phyloP scores from a whole-genome alignment of 2,329 filamentous ascomycete species.

The Ascochyta rabiei region DNA sequence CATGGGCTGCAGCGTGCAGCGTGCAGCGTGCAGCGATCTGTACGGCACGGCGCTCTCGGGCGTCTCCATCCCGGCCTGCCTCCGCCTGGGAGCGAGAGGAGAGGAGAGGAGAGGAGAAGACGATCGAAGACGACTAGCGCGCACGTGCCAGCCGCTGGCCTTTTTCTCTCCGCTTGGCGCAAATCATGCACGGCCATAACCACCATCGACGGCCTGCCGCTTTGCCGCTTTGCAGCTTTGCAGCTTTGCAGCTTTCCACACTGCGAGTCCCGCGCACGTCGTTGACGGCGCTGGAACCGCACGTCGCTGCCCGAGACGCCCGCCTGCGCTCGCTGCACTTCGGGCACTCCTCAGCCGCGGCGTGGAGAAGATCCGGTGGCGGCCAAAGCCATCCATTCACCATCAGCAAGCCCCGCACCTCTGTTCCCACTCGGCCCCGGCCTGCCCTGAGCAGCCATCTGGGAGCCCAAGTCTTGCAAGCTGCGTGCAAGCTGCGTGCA shows the following conservation, averaged over 20 bases:
- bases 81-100: constrained; percentile 16
- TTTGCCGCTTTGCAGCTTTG: too few species aligned
- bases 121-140: constrained; percentile 12
- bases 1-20: background rate
- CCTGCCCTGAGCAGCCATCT: constrained; percentile 4
- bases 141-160: constrained; percentile 14
- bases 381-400: constrained; percentile 6
- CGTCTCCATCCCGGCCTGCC: background rate
- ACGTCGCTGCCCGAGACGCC: constrained; percentile 1
- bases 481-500: constrained; percentile 11
- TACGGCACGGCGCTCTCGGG: background rate
- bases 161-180: constrained; percentile 11
- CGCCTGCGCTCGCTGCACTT: background rate
- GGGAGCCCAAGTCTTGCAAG: too few species aligned
- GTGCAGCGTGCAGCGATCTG: background rate
- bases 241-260: too few species aligned
- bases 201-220: constrained; percentile 15
- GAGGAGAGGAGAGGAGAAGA: background rate
- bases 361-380: background rate
- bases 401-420: constrained; percentile 13
- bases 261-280: constrained; percentile 10
- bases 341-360: constrained; percentile 1
- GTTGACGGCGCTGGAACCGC: constrained; percentile 2
- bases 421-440: background rate
- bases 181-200: constrained; percentile 35